phyloP scores from a whole-genome alignment of 352 stramenopile species.

The Peronospora farinosa region DNA sequence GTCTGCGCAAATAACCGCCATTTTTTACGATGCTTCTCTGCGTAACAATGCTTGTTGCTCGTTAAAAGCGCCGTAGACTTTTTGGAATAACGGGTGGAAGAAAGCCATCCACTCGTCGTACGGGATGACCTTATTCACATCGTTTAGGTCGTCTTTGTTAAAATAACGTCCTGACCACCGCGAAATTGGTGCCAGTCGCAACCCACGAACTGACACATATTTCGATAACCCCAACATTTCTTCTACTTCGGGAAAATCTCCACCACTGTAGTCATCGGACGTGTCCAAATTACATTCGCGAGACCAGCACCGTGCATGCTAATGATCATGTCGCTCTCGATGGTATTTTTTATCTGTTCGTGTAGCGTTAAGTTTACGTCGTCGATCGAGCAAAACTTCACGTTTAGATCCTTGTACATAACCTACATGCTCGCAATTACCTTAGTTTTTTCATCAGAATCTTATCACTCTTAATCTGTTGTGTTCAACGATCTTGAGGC shows the following conservation, averaged over 20 bases:
- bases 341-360: conserved; percentile 59
- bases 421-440: conserved; percentile 38
- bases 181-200: conserved; percentile 61
- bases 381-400: conserved; percentile 52
- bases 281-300: conserved; percentile 66
- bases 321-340: conserved; percentile 71
- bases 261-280: conserved; percentile 44
- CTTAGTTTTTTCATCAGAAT: too few relatives aligned
- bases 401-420: conserved; percentile 32
- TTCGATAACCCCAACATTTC: conserved; percentile 63
- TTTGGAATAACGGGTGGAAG: conserved; percentile 40
- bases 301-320: conserved; percentile 79
- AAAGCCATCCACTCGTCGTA: conserved; percentile 50
- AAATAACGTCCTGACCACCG: conserved; percentile 30
- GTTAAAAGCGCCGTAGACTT: conserved; percentile 16
- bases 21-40: conserved; percentile 12
- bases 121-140: conserved; percentile 44
- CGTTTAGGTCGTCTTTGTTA: conserved; percentile 27
- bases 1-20: background rate
- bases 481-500: conserved; percentile 20
- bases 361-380: conserved; percentile 48
- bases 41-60: conserved; percentile 16
- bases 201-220: conserved; percentile 66
- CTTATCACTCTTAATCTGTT: conserved; percentile 44
- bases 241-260: conserved; percentile 66